Evolutionary conservation across 2,329 filamentous ascomycete species (phyloP).

Genomic region (Fusarium tupiense): DNA sequence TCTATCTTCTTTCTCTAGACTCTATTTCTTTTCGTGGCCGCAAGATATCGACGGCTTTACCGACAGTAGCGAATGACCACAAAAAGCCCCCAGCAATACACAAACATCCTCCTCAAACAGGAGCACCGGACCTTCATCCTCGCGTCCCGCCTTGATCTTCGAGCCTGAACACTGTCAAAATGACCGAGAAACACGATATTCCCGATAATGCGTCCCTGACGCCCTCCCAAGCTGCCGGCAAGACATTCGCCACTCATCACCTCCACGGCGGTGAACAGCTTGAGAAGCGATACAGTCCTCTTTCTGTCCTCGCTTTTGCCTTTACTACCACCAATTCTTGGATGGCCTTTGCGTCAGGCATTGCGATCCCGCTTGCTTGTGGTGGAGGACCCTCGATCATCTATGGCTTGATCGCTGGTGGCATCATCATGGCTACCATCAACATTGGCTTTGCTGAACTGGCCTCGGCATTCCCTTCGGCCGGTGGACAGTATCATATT

Average conservation of each 20-base stretch:
- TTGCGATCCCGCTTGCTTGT: slow-evolving; percentile 38
- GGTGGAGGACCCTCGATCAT: slow-evolving; percentile 41
- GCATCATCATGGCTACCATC: slow-evolving; percentile 38
- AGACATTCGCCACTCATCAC: slow-evolving; percentile 7
- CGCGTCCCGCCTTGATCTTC: slow-evolving; percentile 20
- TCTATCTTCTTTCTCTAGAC: neutral
- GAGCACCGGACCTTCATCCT: slow-evolving; percentile 24
- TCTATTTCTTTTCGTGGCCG: neutral
- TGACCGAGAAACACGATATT: slow-evolving; percentile 23
- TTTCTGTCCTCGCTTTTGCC: slow-evolving; percentile 41
- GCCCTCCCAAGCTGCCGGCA: slow-evolving; percentile 30
- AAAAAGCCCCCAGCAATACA: slow-evolving; percentile 16
- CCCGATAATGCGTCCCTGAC: slow-evolving; percentile 22
- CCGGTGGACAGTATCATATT: slow-evolving; percentile 42
- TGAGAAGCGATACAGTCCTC: slow-evolving; percentile 38
- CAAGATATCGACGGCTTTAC: neutral
- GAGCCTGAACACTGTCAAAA: neutral
- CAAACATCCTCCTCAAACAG: slow-evolving; percentile 23
- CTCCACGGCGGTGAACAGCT: slow-evolving; percentile 21
- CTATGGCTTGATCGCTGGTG: slow-evolving; percentile 38
- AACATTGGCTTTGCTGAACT: slow-evolving; percentile 41
- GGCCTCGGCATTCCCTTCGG: slow-evolving; percentile 40
- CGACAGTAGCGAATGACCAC: slow-evolving; percentile 17
- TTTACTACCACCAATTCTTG: slow-evolving; percentile 44
- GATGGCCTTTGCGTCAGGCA: slow-evolving; percentile 41